Percentiles rank a stretch among this genome's conserved stretches.
Evolutionary conservation across 1,139 yeast species (phyloP).

Genomic region (Meyerozyma elateridarum): DNA sequence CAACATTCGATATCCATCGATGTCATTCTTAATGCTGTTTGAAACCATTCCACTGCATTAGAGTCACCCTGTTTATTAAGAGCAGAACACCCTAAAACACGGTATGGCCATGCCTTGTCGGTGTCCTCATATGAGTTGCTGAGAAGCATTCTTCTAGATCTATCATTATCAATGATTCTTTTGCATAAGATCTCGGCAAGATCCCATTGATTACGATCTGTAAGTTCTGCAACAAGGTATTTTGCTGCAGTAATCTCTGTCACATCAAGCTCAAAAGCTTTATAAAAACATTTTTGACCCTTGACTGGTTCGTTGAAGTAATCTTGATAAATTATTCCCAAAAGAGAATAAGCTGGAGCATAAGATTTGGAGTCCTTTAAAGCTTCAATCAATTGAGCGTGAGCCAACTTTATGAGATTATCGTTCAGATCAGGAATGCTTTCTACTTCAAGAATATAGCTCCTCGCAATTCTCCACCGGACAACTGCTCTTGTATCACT

Average conservation of each 20-base stretch:
- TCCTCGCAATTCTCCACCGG: conserved; percentile 71
- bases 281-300: conserved; percentile 83
- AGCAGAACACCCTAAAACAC: conserved; percentile 78
- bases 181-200: conserved; percentile 73
- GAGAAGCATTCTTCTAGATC: conserved; percentile 48
- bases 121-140: conserved; percentile 23
- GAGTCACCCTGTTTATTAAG: conserved; percentile 70
- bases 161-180: conserved; percentile 59
- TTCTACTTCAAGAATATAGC: conserved; percentile 27
- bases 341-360: conserved; percentile 75
- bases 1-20: conserved; percentile 73
- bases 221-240: conserved; percentile 63
- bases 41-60: conserved; percentile 85
- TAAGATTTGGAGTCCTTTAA: conserved; percentile 58
- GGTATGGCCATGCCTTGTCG: conserved; percentile 73
- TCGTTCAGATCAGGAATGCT: conserved; percentile 10
- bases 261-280: conserved; percentile 83
- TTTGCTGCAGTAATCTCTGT: conserved; percentile 73
- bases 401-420: conserved; percentile 24
- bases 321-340: conserved; percentile 67
- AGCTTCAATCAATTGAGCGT: conserved; percentile 54
- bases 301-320: conserved; percentile 55
- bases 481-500: conserved; percentile 55
- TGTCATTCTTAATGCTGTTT: conserved; percentile 70
- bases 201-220: conserved; percentile 73